Conservation (phyloP, 371 early-diverging fungal genomes). For the Capillidium rhysosporum region DNA sequence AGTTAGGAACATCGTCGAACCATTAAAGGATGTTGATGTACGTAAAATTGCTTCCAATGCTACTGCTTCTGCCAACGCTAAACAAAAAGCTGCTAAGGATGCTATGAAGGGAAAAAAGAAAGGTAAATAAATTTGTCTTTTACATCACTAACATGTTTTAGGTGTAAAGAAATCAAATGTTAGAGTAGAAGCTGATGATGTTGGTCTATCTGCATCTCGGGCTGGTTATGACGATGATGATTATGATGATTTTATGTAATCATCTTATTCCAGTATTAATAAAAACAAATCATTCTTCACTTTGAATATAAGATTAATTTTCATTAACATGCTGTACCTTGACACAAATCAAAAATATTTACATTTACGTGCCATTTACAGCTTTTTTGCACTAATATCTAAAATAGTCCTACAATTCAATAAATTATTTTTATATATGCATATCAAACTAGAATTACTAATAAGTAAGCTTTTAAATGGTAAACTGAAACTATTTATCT, state of each 20-base stretch:
- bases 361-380: too few species aligned
- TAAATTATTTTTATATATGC: too few species aligned
- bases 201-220: slow-evolving; percentile 8
- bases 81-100: slow-evolving; percentile 58
- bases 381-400: too few species aligned
- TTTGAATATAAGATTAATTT: too few species aligned
- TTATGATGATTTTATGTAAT: slow-evolving; percentile 11
- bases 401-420: too few species aligned
- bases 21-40: slow-evolving; percentile 62
- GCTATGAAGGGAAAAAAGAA: slow-evolving; percentile 40
- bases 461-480: too few species aligned
- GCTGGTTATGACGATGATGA: slow-evolving; percentile 9
- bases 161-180: slow-evolving; percentile 4
- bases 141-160: neutral
- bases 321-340: too few species aligned
- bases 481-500: too few species aligned
- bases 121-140: slow-evolving; percentile 11
- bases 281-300: too few species aligned
- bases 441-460: too few species aligned
- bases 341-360: too few species aligned
- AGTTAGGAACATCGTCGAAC: slow-evolving; percentile 50
- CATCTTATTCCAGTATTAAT: too few species aligned
- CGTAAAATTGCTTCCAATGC: slow-evolving; percentile 53
- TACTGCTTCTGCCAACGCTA: slow-evolving; percentile 72
- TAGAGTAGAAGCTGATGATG: slow-evolving; percentile 4